phyloP scores from a whole-genome alignment of 352 stramenopile species.

The Pythium angustatum region DNA sequence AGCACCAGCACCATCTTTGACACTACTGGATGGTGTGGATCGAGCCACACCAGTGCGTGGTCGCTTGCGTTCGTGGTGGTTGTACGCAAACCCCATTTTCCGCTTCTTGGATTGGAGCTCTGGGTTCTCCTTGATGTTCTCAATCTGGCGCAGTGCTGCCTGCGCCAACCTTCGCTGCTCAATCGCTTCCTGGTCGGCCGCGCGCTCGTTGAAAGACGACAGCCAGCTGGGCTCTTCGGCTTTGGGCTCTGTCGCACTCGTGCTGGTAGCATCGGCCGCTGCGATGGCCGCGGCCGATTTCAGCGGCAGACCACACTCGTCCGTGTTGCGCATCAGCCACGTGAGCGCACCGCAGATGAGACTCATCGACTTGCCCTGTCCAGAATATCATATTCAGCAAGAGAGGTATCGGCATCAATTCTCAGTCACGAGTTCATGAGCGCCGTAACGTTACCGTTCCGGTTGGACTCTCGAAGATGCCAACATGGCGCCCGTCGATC shows the following conservation, averaged over 20 bases:
- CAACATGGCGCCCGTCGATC: constrained; percentile 79
- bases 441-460: constrained; percentile 55
- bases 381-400: too few relatives aligned
- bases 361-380: constrained; percentile 90
- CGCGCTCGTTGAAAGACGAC: constrained; percentile 54
- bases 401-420: too few relatives aligned
- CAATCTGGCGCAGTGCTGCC: constrained; percentile 53
- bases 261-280: neutral
- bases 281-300: constrained; percentile 12
- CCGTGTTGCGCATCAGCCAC: constrained; percentile 79
- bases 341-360: constrained; percentile 88
- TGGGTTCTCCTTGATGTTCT: constrained; percentile 50
- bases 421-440: too few relatives aligned
- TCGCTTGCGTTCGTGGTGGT: constrained; percentile 59
- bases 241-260: neutral
- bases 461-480: constrained; percentile 93
- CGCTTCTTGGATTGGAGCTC: constrained; percentile 62
- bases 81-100: constrained; percentile 65
- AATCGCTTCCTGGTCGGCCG: constrained; percentile 39
- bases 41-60: constrained; percentile 4
- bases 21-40: constrained; percentile 14
- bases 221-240: constrained; percentile 36
- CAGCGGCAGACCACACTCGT: constrained; percentile 64
- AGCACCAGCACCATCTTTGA: neutral
- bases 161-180: constrained; percentile 49